phyloP scores from a whole-genome alignment of 2,329 filamentous ascomycete species.

The Neospermospora avenae region DNA sequence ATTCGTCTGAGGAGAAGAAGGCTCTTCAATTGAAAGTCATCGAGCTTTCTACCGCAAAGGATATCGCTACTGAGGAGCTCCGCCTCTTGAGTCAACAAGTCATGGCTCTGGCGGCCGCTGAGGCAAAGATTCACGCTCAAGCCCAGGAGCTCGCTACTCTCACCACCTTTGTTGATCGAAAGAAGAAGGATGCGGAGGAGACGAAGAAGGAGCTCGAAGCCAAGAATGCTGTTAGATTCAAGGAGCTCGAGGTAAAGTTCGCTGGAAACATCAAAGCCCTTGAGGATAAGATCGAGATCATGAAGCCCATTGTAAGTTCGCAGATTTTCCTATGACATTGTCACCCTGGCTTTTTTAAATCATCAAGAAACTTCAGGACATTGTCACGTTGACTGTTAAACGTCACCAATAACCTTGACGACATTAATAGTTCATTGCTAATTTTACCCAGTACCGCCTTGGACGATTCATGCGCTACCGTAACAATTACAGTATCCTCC shows the following conservation, averaged over 20 bases:
- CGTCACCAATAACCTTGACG: background rate
- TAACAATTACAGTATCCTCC: background rate
- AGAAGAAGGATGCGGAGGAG: background rate
- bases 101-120: background rate
- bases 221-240: too few species aligned
- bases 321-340: background rate
- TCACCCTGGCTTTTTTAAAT: background rate
- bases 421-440: background rate
- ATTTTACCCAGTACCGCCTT: background rate
- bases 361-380: too few species aligned
- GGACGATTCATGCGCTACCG: background rate
- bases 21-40: background rate
- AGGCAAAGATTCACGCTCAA: background rate
- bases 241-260: background rate
- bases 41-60: background rate
- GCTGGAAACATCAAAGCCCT: background rate
- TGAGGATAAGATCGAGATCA: background rate
- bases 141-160: background rate
- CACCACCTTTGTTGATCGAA: background rate
- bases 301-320: conserved; percentile 2
- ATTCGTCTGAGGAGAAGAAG: background rate
- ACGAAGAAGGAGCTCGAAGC: too few species aligned
- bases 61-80: background rate
- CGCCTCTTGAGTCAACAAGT: background rate
- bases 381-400: too few species aligned